phyloP scores from a whole-genome alignment of 352 stramenopile species.

The Pelagophyceae sp. region DNA sequence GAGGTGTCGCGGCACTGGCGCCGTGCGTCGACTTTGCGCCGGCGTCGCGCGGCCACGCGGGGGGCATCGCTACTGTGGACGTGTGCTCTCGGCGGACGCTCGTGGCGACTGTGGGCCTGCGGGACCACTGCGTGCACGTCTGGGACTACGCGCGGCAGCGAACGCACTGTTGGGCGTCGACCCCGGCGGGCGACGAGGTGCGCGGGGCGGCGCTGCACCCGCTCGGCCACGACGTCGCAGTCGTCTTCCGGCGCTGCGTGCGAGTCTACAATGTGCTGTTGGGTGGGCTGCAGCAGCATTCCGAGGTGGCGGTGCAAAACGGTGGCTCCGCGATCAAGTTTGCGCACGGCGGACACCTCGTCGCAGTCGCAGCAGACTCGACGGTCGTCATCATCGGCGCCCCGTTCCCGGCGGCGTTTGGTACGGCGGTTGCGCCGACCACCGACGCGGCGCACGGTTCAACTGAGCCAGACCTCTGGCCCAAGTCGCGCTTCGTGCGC shows the following conservation, averaged over 20 bases:
- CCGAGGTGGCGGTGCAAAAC: neutral
- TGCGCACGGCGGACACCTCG: neutral
- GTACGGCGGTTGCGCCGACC: too few relatives aligned
- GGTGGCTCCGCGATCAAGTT: neutral
- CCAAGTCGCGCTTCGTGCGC: neutral
- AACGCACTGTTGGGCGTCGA: neutral
- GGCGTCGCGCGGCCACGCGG: neutral
- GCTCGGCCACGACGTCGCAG: neutral
- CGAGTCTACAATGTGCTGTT: neutral
- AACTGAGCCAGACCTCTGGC: neutral
- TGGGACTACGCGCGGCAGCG: neutral
- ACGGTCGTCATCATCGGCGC: neutral
- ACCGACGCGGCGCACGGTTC: neutral
- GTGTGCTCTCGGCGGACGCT: neutral
- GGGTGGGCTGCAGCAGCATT: neutral
- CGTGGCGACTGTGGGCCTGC: neutral
- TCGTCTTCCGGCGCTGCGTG: neutral
- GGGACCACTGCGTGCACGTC: neutral
- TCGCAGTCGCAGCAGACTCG: neutral
- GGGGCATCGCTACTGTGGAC: neutral
- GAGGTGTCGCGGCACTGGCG: neutral
- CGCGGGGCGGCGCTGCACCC: neutral
- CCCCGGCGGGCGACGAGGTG: neutral
- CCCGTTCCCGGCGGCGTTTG: neutral
- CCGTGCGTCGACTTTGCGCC: neutral